Evolutionary conservation across 2,329 filamentous ascomycete species (phyloP), one percentile per base, ranked within the genome.

Genomic region (Ceratocystis huliohia): DNA sequence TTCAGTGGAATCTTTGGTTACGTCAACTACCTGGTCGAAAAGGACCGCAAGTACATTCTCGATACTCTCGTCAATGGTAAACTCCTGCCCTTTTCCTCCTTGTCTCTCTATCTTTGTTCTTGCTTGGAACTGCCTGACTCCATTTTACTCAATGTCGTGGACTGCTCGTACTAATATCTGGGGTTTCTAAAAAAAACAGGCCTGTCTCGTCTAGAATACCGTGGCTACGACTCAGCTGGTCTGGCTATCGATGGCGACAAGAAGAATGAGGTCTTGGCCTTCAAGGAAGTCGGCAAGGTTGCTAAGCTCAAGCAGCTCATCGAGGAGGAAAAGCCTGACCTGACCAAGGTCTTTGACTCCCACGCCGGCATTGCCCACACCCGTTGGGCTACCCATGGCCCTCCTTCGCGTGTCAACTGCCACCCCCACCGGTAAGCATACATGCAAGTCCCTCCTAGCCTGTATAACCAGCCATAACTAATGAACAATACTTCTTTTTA

Each of bases 241-340:
- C 83, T 99, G 70, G 93, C 93, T 71, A 80, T 99, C 73, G 94
- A 99, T 76, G 94, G 94, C 70, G 89, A 99, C 83, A 97, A 96
- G 86, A 96, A 94, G 83, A 96, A 96, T 74, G 91, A 97, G 80
- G 91, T 97, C 71, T 85, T 90, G 71, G 92, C 94, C 70, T 97
- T 91, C 85, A 99, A 99, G 84, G 94, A 97, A 82, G 94, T 99
- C 70, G 94, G 94, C 82, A 99, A 99, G 86, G 94, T 99, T 69
- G 91, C 88, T 76, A 96, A 96, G 81, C 84, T 99, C 76, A 95
- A 89, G 84, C 82, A 92, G 80, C 88, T 97, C 77, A 93, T 97
- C 73, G 90, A 88, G 66, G 85, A 89, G 76, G 82, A 85, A 75
- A 84, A 91, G 74, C 83, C 91, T 78, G 89, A 99, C 78, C 81